phyloP scores from a whole-genome alignment of 78 protist species.

The Fonticula alba region DNA sequence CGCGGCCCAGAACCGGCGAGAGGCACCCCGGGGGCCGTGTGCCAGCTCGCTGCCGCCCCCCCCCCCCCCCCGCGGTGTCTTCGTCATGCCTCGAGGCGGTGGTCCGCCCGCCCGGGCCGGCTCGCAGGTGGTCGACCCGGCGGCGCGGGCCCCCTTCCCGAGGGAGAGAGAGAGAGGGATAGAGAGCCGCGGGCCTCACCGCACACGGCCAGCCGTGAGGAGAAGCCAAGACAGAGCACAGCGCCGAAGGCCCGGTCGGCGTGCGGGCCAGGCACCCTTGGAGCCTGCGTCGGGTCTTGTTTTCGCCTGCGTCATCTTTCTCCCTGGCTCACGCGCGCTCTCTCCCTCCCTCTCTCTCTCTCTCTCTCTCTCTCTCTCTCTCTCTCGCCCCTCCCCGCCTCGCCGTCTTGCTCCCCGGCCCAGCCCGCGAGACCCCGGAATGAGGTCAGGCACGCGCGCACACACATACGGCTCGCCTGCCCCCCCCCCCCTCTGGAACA shows the following conservation, averaged over 20 bases:
- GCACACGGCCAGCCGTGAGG: neutral
- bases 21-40: too few species aligned
- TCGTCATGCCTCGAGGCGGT: too few species aligned
- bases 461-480: too few species aligned
- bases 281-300: neutral
- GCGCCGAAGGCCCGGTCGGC: neutral
- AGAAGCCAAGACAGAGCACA: neutral
- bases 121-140: neutral
- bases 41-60: too few species aligned
- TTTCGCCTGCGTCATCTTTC: neutral
- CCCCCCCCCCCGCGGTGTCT: too few species aligned
- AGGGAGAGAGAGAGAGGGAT: neutral
- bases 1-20: too few species aligned
- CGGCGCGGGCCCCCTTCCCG: neutral
- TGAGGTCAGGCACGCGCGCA: too few species aligned
- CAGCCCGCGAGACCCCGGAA: too few species aligned
- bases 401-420: too few species aligned
- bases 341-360: slow-evolving; percentile 6
- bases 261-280: neutral
- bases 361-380: slow-evolving; percentile 3
- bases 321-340: neutral
- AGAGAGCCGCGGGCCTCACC: neutral
- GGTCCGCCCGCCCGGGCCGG: too few species aligned
- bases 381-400: neutral
- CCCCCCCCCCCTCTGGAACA: too few species aligned